Conservation (phyloP, 179 eudicot species). For the Amaranthus tricolor region DNA sequence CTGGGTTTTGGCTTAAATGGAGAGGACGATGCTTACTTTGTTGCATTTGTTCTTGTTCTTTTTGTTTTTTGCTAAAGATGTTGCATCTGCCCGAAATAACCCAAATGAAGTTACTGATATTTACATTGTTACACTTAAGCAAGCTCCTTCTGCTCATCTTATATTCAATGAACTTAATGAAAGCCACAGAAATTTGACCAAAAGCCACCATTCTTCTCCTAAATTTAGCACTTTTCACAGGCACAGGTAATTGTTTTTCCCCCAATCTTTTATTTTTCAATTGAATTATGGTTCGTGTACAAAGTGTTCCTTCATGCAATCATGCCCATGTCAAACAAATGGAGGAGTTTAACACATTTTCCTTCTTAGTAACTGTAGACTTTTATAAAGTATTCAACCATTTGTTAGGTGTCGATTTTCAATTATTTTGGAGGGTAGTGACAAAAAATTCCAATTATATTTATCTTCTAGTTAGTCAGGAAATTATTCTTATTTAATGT, state of each 20-base stretch:
- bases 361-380: constrained; percentile 17
- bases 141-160: no score
- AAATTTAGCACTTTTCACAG: constrained; percentile 50
- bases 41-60: constrained; percentile 11
- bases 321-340: no score
- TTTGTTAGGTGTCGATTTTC: constrained; percentile 7
- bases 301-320: no score
- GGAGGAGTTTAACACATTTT: not conserved
- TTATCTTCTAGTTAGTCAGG: not conserved
- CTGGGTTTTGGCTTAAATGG: not conserved
- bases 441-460: not conserved
- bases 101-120: no score
- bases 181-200: constrained; percentile 20
- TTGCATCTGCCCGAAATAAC: no score
- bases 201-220: constrained; percentile 37
- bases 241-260: constrained; percentile 45
- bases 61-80: constrained; percentile 6
- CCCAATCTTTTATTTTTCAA: no score
- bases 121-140: no score
- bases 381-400: constrained; percentile 16
- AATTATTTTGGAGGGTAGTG: constrained; percentile 7
- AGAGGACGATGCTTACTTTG: constrained; percentile 10
- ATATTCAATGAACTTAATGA: constrained; percentile 32
- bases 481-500: constrained; percentile 15
- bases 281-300: not conserved